These are phyloP conservation scores for Fusarium subglutinans DNA, from an alignment of 2,329 filamentous ascomycete species.

Conservation along the genomic window DNA sequence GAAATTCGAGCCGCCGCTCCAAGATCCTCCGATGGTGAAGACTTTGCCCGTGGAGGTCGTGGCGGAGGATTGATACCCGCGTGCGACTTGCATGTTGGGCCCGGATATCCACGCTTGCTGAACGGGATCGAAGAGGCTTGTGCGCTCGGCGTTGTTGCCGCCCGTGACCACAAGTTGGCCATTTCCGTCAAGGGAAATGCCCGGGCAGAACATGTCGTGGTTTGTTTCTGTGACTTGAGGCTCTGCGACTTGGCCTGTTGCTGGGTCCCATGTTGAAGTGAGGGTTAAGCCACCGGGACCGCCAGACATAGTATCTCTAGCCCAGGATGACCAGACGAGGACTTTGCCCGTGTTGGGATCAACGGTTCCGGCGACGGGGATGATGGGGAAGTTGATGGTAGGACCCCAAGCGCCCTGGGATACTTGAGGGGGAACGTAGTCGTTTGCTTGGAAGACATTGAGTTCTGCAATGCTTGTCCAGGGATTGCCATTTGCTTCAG, in stretches of 20 bases:
- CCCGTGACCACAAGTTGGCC: constrained; percentile 64
- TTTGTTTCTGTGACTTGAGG: constrained; percentile 50
- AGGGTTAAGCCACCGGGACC: constrained; percentile 8
- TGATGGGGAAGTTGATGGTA: constrained; percentile 26
- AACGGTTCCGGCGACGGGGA: constrained; percentile 27
- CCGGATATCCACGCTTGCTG: constrained; percentile 13
- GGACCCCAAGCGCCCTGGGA: constrained; percentile 19
- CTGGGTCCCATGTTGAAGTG: constrained; percentile 23
- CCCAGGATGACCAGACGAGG: constrained; percentile 26
- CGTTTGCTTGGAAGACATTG: constrained; percentile 16
- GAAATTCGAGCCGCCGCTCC: constrained; percentile 10
- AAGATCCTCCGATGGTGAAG: constrained; percentile 27
- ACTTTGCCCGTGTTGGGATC: constrained; percentile 7
- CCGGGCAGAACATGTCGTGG: constrained; percentile 68
- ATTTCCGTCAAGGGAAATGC: constrained; percentile 58
- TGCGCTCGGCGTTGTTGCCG: constrained; percentile 59
- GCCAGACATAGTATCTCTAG: constrained; percentile 11
- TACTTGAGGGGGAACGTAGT: not conserved
- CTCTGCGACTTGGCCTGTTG: constrained; percentile 11
- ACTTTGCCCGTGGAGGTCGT: constrained; percentile 24
- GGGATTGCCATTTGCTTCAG: not conserved
- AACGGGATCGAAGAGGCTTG: constrained; percentile 56
- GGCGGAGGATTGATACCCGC: constrained; percentile 26
- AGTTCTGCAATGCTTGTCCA: constrained; percentile 28
- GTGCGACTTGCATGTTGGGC: constrained; percentile 11